A percentile compares a stretch with the other conserved stretches of the same genome.
Evolutionary conservation across 768 basidiomycete genomes (phyloP).

Genomic region (Collybiopsis luxurians): DNA sequence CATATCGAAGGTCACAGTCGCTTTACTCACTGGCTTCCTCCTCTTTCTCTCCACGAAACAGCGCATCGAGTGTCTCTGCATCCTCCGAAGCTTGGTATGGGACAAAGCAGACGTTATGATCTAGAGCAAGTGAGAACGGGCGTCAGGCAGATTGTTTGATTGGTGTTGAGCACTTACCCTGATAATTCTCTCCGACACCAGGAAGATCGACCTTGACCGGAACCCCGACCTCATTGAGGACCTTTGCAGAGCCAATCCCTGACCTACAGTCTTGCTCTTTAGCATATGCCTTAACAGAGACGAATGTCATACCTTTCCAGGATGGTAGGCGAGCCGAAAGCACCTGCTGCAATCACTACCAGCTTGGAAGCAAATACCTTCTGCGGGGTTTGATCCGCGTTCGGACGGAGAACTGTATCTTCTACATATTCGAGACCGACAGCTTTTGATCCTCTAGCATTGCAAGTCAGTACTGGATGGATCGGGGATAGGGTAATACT

Average conservation of each 20-base stretch:
- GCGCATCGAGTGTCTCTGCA: too few relatives aligned
- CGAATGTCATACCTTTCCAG: too few relatives aligned
- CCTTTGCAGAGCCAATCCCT: slow-evolving; percentile 43
- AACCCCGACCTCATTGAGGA: slow-evolving; percentile 37
- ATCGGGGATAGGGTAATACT: too few relatives aligned
- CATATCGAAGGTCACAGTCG: too few relatives aligned
- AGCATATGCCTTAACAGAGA: too few relatives aligned
- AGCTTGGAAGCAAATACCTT: slow-evolving; percentile 38
- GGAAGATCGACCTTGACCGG: slow-evolving; percentile 41
- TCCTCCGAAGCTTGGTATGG: too few relatives aligned
- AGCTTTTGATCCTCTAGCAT: slow-evolving; percentile 25
- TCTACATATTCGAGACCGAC: slow-evolving; percentile 52
- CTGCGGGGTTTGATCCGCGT: slow-evolving; percentile 3
- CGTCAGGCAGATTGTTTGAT: too few relatives aligned
- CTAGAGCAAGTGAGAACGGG: slow-evolving; percentile 13
- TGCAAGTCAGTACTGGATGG: slow-evolving; percentile 13
- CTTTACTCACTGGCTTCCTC: too few relatives aligned
- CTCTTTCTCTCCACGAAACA: too few relatives aligned
- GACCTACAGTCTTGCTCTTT: too few relatives aligned
- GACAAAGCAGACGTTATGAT: slow-evolving; percentile 24
- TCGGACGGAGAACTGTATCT: slow-evolving; percentile 15
- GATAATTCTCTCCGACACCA: slow-evolving; percentile 50
- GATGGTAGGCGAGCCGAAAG: slow-evolving; percentile 48
- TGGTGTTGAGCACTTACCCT: slow-evolving; percentile 19
- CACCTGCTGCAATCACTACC: slow-evolving; percentile 51